Percentiles rank a stretch among this genome's conserved stretches.
phyloP scores from a whole-genome alignment of 106 monocot genomes.

The Posidonia australis region DNA sequence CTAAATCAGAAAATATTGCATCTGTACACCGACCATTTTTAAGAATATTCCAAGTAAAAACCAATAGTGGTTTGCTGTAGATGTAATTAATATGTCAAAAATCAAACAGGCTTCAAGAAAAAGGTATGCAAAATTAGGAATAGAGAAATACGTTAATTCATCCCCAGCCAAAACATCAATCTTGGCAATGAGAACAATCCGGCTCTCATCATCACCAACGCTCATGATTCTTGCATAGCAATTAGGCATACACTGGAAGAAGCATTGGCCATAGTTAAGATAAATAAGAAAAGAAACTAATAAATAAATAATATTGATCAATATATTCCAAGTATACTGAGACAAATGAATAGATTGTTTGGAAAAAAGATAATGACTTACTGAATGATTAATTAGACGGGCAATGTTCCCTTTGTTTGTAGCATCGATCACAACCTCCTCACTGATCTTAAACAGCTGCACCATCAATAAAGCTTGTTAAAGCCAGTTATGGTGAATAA shows the following conservation, averaged over 20 bases:
- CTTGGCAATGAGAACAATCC: conserved; percentile 87
- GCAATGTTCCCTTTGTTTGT: conserved; percentile 90
- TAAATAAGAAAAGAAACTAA: background rate
- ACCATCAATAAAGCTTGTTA: conserved; percentile 1
- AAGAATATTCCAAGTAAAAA: background rate
- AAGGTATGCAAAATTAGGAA: background rate
- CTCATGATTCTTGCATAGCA: conserved; percentile 94
- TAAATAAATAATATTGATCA: background rate
- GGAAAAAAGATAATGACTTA: conserved; percentile 10
- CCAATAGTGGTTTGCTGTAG: background rate
- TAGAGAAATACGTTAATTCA: conserved; percentile 62
- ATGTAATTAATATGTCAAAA: background rate
- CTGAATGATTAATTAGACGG: conserved; percentile 85
- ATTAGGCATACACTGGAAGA: conserved; percentile 84
- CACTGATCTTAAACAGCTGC: conserved; percentile 91
- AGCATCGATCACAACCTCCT: conserved; percentile 87
- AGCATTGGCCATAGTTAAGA: background rate
- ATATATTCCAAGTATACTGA: background rate
- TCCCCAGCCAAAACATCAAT: conserved; percentile 60
- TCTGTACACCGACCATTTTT: background rate
- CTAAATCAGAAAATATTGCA: background rate
- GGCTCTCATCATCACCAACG: conserved; percentile 57
- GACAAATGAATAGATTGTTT: background rate
- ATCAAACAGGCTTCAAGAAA: background rate
- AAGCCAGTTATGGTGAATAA: background rate